A percentile compares a stretch with the other conserved stretches of the same genome.
Evolutionary conservation across 148 eudicot species (phyloP).

Genomic region (Rhododendron mucronatum): DNA sequence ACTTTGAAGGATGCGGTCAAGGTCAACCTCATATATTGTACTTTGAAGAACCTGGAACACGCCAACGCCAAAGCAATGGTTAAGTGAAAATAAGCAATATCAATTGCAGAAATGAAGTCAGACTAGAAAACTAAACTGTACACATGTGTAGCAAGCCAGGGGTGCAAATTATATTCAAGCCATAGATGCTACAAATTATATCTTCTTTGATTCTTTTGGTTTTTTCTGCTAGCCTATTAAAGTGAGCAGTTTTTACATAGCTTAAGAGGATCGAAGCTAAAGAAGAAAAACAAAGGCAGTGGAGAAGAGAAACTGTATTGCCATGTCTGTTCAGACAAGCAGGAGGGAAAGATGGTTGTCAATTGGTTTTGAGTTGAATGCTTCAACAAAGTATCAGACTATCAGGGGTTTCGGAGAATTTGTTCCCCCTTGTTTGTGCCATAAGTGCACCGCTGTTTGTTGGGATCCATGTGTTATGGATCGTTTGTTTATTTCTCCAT

Average conservation of each 20-base stretch:
- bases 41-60: conserved; percentile 85
- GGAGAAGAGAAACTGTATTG: background rate
- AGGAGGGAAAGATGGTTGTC: no score
- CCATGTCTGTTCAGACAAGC: background rate
- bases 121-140: background rate
- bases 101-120: background rate
- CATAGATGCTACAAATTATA: background rate
- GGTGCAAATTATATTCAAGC: background rate
- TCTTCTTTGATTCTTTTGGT: background rate
- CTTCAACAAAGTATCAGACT: background rate
- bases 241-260: background rate
- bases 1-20: conserved; percentile 93
- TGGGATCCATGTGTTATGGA: no score
- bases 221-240: background rate
- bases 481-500: no score
- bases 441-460: no score
- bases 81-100: conserved; percentile 1
- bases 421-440: no score
- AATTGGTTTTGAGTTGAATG: background rate
- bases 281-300: background rate
- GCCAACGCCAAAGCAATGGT: conserved; percentile 11
- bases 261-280: background rate
- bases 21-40: conserved; percentile 88
- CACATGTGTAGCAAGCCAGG: background rate
- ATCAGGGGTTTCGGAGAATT: no score